Base-by-base conservation (phyloP, 805 yeast genomes). In the Metschnikowia matae region DNA sequence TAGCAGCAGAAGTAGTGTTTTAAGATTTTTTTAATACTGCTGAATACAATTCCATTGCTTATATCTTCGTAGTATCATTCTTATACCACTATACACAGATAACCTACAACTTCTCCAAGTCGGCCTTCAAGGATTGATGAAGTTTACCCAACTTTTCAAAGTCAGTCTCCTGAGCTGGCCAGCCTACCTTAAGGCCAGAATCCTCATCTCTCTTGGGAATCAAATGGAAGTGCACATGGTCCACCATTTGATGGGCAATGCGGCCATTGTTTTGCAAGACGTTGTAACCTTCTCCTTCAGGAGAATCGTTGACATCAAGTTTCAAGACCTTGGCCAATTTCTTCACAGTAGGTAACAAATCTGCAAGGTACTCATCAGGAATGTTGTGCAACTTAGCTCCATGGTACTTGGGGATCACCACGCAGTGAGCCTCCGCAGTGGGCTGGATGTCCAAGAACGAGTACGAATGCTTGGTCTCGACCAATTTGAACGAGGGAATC, bases 401-500 rank as follows among this genome's bases (percentile, higher is more conserved):
- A 67, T 91, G 97, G 68, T 81, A 80, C 69, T 92, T 92, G 54
- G 99, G 98, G 60, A 92, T 90, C 49, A 92, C 82, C 61, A 92
- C 73, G 32, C 92, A 81, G 66, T 92, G 99, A 26, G 96, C 97
- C 61, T 82, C 80, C 8, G 96, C 75, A 15, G 92, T 87, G 54
- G 99, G 98, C 60, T 89, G 94, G 63, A 92, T 91, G 63, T 92
- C 99, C 61, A 94, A 75, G 67, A 92, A 94, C 0, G 98, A 89
- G 63, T 78, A 88, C 2, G 89, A 70, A 60, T 79, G 77, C 52
- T 85, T 77, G n/a, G 97, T 89, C 69, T 92, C 99, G 62, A 87
- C 78, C 54, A 92, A 71, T 68, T 92, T 94, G 75, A 89, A 82
- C 1, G 95, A 87, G 33, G 99, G 99, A 63, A 92, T 94, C 61